Evolutionary conservation across 768 basidiomycete genomes (phyloP), one percentile per base, ranked within the genome.

Genomic region (Phaffia australis): DNA sequence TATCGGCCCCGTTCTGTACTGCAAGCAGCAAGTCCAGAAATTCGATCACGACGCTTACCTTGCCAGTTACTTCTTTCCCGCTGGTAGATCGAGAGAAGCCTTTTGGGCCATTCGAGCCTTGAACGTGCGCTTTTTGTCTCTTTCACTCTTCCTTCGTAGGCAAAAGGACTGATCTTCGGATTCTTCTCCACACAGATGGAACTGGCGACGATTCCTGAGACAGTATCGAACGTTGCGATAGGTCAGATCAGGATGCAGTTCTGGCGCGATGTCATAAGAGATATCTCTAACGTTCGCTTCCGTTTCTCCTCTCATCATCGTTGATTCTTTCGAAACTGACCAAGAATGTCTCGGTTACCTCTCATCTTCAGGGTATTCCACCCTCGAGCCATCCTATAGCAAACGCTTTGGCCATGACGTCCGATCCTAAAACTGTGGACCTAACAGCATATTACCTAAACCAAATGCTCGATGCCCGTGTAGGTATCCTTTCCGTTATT

Each of bases 181-280:
- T 2, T 16, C 29, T 27, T 19, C 14, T 65, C 51, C 59, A 51
- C 60, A 4, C 63, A 64, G 63, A 27, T 68, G 59, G 54, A 65
- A 69, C 60, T 61, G 54, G 21, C 52, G 29, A 47, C 60, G 47
- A 32, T 51, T 52, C n/a, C 85, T 75, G 89, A 92, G 69, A 79
- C 81, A 49, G 86, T 88, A 18, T 87, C 87, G 21, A 86, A 85
- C 66, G 74, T 82, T 47, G 79, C 81, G 49, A 83, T 91, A 64
- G 89, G 88, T n/a, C 83, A 84, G 74, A 87, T 89, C 81, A 81
- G 87, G 70, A 82, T 89, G 79, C 85, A 89, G 74, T 91, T 90
- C 74, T 92, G 89, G 89, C 82, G 83, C 71, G 88, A 92, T 73
- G 84, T 87, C 16, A 72, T 90, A 30, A 87, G 84, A 71, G 81